phyloP scores from a whole-genome alignment of 148 eudicot species.

The Simmondsia chinensis region DNA sequence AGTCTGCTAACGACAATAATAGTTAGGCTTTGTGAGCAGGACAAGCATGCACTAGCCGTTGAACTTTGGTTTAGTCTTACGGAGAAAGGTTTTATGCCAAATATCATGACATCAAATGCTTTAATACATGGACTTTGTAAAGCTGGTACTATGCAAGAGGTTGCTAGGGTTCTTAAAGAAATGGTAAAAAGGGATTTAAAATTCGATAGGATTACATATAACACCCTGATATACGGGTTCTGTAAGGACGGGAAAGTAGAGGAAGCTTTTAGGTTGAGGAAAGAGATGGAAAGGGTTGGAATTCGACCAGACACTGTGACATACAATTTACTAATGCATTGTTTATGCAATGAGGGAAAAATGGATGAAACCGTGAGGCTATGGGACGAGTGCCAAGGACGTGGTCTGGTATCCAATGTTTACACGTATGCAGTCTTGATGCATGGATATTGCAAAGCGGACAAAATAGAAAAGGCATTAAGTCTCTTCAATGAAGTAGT shows the following conservation, averaged over 20 bases:
- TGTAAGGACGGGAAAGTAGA: slow-evolving; percentile 62
- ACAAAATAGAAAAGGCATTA: slow-evolving; percentile 47
- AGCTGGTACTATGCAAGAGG: slow-evolving; percentile 47
- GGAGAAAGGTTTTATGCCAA: slow-evolving; percentile 42
- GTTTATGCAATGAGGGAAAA: slow-evolving; percentile 44
- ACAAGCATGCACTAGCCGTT: slow-evolving; percentile 49
- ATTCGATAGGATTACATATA: slow-evolving; percentile 61
- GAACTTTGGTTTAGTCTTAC: slow-evolving; percentile 54
- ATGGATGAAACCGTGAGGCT: slow-evolving; percentile 59
- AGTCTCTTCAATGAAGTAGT: slow-evolving; percentile 42
- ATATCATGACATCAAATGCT: slow-evolving; percentile 67
- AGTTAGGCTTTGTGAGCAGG: slow-evolving; percentile 47
- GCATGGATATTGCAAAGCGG: slow-evolving; percentile 60
- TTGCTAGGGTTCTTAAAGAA: slow-evolving; percentile 49
- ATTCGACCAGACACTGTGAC: slow-evolving; percentile 47
- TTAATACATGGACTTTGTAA: slow-evolving; percentile 68
- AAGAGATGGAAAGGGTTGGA: slow-evolving; percentile 53
- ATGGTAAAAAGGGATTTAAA: slow-evolving; percentile 41
- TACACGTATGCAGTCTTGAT: slow-evolving; percentile 64
- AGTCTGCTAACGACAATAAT: slow-evolving; percentile 45
- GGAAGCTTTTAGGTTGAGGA: slow-evolving; percentile 53
- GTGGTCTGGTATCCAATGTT: slow-evolving; percentile 39
- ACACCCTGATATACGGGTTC: slow-evolving; percentile 60
- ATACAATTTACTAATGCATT: slow-evolving; percentile 46
- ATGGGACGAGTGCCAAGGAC: slow-evolving; percentile 45